phyloP scores from a whole-genome alignment of 2,329 filamentous ascomycete genomes.

The Colletotrichum graminicola region DNA sequence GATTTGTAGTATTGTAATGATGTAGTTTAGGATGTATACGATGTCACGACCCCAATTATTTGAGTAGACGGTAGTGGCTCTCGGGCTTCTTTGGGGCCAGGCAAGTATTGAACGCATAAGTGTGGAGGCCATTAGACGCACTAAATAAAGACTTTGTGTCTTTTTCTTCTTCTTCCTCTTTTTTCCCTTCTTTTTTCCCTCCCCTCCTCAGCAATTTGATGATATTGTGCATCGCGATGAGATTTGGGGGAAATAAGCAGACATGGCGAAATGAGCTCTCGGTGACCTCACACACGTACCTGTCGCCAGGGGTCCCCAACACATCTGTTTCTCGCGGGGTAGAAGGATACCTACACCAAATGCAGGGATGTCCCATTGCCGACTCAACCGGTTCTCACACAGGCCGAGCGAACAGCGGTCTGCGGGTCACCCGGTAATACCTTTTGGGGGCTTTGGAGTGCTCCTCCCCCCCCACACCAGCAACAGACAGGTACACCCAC shows the following conservation, averaged over 20 bases:
- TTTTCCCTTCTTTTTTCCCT: not conserved
- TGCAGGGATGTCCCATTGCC: conserved; percentile 25
- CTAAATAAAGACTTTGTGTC: not conserved
- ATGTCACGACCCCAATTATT: conserved; percentile 22
- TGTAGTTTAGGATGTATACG: conserved; percentile 16
- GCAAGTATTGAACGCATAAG: not conserved
- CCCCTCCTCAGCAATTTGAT: not conserved
- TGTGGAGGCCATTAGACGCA: not conserved
- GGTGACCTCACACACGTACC: conserved; percentile 23
- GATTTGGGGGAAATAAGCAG: not conserved
- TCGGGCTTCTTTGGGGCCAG: not conserved
- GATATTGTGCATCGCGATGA: conserved; percentile 6
- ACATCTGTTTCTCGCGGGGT: conserved; percentile 30
- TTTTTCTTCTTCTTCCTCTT: no score
- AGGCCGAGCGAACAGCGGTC: conserved; percentile 22
- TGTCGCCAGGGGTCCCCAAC: conserved; percentile 23
- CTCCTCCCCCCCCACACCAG: conserved; percentile 21
- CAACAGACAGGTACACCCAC: not conserved
- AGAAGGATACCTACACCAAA: not conserved
- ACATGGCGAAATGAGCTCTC: not conserved
- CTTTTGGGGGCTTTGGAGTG: not conserved
- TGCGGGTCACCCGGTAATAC: conserved; percentile 37
- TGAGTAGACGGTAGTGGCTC: conserved; percentile 1
- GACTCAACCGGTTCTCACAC: conserved; percentile 11
- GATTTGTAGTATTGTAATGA: not conserved